phyloP scores from a whole-genome alignment of 805 yeast species.

The Zygosaccharomyces bailii region DNA sequence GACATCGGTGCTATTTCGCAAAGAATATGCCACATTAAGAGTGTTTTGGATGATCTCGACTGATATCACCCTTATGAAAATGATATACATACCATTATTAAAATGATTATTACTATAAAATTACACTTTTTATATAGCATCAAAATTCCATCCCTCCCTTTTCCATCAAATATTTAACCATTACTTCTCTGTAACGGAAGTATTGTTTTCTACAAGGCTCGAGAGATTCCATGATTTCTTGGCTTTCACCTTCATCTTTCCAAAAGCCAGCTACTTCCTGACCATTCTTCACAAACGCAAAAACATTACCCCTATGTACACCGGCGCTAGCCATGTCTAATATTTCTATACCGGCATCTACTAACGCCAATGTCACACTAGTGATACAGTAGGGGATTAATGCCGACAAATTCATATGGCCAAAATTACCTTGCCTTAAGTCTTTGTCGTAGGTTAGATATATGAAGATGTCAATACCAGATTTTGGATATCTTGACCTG shows the following conservation, averaged over 20 bases:
- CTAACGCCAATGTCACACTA: conserved; percentile 63
- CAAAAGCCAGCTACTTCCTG: conserved; percentile 60
- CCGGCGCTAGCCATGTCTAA: conserved; percentile 74
- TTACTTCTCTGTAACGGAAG: conserved; percentile 19
- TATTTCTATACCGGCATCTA: conserved; percentile 81
- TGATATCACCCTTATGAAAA: conserved; percentile 8
- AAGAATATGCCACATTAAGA: conserved; percentile 30
- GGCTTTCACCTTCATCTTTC: conserved; percentile 40
- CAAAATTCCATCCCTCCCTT: conserved; percentile 4
- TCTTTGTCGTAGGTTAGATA: conserved; percentile 46
- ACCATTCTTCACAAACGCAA: conserved; percentile 53
- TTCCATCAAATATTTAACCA: conserved; percentile 22
- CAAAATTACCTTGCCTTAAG: conserved; percentile 33
- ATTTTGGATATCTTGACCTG: conserved; percentile 79
- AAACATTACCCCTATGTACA: conserved; percentile 41
- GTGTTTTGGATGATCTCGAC: conserved; percentile 27
- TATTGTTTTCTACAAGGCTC: conserved; percentile 42
- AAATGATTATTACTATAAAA: neutral
- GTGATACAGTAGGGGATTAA: conserved; percentile 40
- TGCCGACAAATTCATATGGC: conserved; percentile 33
- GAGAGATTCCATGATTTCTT: conserved; percentile 31
- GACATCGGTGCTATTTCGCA: conserved; percentile 29
- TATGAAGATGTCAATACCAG: conserved; percentile 76
- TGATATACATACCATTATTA: conserved; percentile 1
- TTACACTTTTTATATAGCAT: neutral